Evolutionary conservation across 2,329 filamentous ascomycete species (phyloP).

Genomic region (Microsporum canis): DNA sequence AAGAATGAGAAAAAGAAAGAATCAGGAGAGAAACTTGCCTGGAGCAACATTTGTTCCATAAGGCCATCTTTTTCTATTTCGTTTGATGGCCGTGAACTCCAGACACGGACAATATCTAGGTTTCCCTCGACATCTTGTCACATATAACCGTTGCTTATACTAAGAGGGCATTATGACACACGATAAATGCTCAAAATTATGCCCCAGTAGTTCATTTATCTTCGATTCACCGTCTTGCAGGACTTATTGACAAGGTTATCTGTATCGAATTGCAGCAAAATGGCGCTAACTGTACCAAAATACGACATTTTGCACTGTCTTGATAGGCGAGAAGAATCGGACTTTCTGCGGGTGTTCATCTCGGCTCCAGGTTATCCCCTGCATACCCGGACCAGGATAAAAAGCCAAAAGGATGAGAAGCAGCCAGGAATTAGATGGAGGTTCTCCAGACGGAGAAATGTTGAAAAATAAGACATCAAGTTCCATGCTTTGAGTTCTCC

Average conservation of each 20-base stretch:
- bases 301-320: neutral
- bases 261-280: neutral
- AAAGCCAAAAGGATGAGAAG: neutral
- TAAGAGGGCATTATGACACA: neutral
- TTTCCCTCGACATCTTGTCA: neutral
- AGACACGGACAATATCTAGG: neutral
- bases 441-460: neutral
- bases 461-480: neutral
- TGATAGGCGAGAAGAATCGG: neutral
- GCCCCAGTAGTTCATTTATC: neutral
- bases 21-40: neutral
- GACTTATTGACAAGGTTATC: neutral
- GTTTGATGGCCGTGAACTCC: neutral
- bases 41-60: neutral
- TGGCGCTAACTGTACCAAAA: neutral
- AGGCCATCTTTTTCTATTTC: no score
- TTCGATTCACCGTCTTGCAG: neutral
- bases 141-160: neutral
- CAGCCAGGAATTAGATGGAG: neutral
- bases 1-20: neutral
- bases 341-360: slow-evolving; percentile 2
- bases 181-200: neutral
- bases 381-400: neutral
- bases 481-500: neutral
- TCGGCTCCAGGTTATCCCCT: slow-evolving; percentile 2